Conservation (phyloP, 345 rosid genomes). For the Alliaria petiolata region DNA sequence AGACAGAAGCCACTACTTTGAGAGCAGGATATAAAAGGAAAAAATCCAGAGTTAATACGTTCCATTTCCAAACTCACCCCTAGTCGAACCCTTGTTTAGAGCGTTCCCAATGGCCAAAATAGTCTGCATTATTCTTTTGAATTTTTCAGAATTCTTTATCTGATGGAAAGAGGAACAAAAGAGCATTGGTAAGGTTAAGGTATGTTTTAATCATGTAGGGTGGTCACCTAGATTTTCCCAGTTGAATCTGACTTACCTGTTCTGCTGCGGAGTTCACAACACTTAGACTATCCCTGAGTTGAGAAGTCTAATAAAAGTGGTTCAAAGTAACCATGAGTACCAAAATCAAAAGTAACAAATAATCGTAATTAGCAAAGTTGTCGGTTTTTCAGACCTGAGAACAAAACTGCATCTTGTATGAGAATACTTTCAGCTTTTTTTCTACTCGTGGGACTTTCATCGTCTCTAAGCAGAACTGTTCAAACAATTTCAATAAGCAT, state of each 20-base stretch:
- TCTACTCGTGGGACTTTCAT: slow-evolving; percentile 91
- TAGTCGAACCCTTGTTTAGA: slow-evolving; percentile 90
- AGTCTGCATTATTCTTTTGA: slow-evolving; percentile 94
- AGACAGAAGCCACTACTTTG: slow-evolving; percentile 15
- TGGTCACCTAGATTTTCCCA: neutral
- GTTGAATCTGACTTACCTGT: slow-evolving; percentile 74
- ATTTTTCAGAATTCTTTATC: slow-evolving; percentile 47
- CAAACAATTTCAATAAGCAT: slow-evolving; percentile 24
- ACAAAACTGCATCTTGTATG: slow-evolving; percentile 79
- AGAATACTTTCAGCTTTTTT: slow-evolving; percentile 87
- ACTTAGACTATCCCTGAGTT: slow-evolving; percentile 64
- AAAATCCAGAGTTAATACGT: neutral
- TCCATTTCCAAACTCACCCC: slow-evolving; percentile 57
- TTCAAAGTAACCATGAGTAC: slow-evolving; percentile 17
- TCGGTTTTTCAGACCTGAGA: slow-evolving; percentile 56
- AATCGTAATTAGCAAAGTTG: slow-evolving; percentile 1
- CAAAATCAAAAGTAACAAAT: neutral
- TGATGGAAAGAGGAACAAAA: slow-evolving; percentile 7
- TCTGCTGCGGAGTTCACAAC: slow-evolving; percentile 75
- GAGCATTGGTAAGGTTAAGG: neutral
- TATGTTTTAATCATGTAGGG: slow-evolving; percentile 1
- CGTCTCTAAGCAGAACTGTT: slow-evolving; percentile 85
- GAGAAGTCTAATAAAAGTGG: slow-evolving; percentile 61
- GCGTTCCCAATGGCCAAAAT: slow-evolving; percentile 93
- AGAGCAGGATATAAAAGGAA: slow-evolving; percentile 15